Base-by-base conservation (phyloP, 306 rosid species). In the Glycine tomentella region DNA sequence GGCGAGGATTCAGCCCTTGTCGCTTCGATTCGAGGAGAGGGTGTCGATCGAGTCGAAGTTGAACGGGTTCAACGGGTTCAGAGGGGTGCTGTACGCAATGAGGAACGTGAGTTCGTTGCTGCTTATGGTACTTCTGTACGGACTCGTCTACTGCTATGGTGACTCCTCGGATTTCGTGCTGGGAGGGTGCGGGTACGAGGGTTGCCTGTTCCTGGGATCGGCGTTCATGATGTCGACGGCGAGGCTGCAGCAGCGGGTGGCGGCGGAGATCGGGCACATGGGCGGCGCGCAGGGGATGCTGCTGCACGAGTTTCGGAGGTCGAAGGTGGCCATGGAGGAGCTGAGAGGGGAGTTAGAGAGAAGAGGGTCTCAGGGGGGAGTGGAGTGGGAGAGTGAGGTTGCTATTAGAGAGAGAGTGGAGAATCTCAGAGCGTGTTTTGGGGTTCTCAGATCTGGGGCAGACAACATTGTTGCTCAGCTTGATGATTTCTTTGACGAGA, bases 401-500 rank as follows among this genome's bases (percentile, higher is more conserved):
- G 97, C 85, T 58, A 77, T 91, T 3, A 88, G 97, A 16, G 99
- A 93, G 76, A 91, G 91, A 59, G 93, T 92, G 69, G 99, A 93
- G 59, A 93, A 90, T 77, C 75, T 96, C 79, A 92, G 97, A 84
- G 90, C 73, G 3, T 90, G 93, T 68, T 89, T 93, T 78, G 96
- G 91, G 40, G 90, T 84, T 50, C 80, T 93, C 86, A 92, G 94
- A 93, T 93, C 99, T 87, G 98, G 97, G 8, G 91, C 93, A n/a
- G 99, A 96, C 20, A 92, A 87, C 80, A 88, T 96, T 70, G 77
- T 90, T 58, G 94, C 91, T 5, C 99, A 96, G 81, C 94, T 96
- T 31, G 99, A 96, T 83, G 99, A 96, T 91, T 96, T 96, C 93
- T 85, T 96, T 76, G 99, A 96, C 82, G 99, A 96, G 83, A 93